A percentile compares a stretch with the other conserved stretches of the same genome.
Evolutionary conservation across 768 basidiomycete species (phyloP).

Genomic region (Psilocybe cyanescens): DNA sequence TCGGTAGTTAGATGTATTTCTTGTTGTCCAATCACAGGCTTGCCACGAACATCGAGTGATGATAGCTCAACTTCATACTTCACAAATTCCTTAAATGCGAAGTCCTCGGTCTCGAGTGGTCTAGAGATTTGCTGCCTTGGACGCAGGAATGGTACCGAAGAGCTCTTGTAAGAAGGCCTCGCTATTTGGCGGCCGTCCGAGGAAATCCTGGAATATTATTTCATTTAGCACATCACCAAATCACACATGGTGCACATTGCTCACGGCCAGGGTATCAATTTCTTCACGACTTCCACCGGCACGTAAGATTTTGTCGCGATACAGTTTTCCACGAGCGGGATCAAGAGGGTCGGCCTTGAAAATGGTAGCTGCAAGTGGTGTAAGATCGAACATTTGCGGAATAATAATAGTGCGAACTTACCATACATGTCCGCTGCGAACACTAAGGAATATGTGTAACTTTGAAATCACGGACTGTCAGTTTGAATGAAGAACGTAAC

Average conservation of each 20-base stretch:
- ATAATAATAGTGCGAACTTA: slow-evolving; percentile 5
- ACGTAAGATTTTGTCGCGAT: slow-evolving; percentile 75
- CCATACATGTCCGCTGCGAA: slow-evolving; percentile 65
- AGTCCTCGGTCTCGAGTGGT: neutral
- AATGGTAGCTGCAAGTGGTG: slow-evolving; percentile 56
- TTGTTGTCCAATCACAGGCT: neutral
- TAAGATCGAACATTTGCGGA: neutral
- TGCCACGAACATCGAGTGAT: no score
- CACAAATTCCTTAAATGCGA: no score
- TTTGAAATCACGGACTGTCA: slow-evolving; percentile 17
- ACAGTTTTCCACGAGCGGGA: slow-evolving; percentile 64
- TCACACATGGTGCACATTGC: slow-evolving; percentile 5
- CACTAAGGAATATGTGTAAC: slow-evolving; percentile 74
- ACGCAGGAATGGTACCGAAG: slow-evolving; percentile 48
- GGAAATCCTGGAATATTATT: slow-evolving; percentile 59
- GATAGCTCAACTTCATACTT: no score
- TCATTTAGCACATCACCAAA: slow-evolving; percentile 1
- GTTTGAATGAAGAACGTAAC: neutral
- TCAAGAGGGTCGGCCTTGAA: slow-evolving; percentile 82
- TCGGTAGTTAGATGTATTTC: neutral
- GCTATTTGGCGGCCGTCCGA: slow-evolving; percentile 74
- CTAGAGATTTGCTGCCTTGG: slow-evolving; percentile 27
- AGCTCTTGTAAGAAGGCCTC: slow-evolving; percentile 75
- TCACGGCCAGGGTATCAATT: slow-evolving; percentile 74
- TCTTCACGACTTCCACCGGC: slow-evolving; percentile 84